Evolutionary conservation across 2,329 filamentous ascomycete species (phyloP), one percentile per base, ranked within the genome.

Genomic region (Emergomyces orientalis): DNA sequence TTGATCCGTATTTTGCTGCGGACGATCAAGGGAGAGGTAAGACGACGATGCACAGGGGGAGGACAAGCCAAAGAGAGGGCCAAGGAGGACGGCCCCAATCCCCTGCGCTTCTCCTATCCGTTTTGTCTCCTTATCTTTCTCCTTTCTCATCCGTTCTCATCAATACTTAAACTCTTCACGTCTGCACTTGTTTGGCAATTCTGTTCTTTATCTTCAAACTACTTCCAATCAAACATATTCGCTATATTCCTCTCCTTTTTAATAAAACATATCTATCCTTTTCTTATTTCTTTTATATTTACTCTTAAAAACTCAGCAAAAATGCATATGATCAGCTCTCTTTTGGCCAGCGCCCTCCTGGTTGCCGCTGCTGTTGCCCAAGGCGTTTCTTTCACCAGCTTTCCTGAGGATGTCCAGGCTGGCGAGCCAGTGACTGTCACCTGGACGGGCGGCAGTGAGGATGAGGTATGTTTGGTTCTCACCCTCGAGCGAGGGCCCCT

Each of bases 261-360:
- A n/a, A 14, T 5, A n/a, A 43, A 7, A 17, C 47, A 9, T 52
- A 47, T 25, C n/a, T 47, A 25, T 32, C 17, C 1, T 61, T 54
- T 5, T 11, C 32, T 32, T 7, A 37, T 37, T 7, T 9, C 34
- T 37, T 9, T 37, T 37, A 37, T 6, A 37, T 1, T 37, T 37
- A 9, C 34, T 37, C 34, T 17, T 7, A 47, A 22, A 22, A 45
- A 34, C 43, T 27, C 43, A 45, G 27, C 32, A 71, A 78, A 66
- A 61, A 85, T 85, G 83, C 74, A 77, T 70, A 79, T 84, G 71
- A 71, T 79, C 69, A 76, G 78, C 64, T 71, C 77, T 67, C 64
- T 85, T 66, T 65, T 85, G 66, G 76, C 78, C 59, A 70, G 74
- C 67, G 76, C 77, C 51, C 74, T 77, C 58, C 75, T 82, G 59